Conservation (phyloP, 805 yeast species). For the Metschnikowia rubicola region DNA sequence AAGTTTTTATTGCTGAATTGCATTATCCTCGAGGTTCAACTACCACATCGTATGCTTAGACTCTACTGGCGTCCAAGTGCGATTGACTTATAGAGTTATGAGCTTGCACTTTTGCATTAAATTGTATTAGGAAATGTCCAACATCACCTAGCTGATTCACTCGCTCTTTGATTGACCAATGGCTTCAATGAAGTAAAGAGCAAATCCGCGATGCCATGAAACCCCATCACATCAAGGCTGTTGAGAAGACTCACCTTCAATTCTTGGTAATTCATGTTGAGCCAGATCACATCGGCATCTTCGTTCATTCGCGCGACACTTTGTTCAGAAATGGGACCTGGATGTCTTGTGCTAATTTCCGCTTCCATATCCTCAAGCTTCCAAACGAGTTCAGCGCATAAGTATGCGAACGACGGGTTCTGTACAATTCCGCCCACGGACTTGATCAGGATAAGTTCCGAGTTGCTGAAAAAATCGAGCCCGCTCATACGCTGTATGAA, state of each 20-base stretch:
- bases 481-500: slow-evolving; percentile 30
- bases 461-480: slow-evolving; percentile 29
- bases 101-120: too few relatives aligned
- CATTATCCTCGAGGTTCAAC: too few relatives aligned
- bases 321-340: slow-evolving; percentile 50
- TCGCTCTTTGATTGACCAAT: slow-evolving; percentile 20
- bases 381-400: slow-evolving; percentile 44
- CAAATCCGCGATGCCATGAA: slow-evolving; percentile 46
- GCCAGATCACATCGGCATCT: slow-evolving; percentile 34
- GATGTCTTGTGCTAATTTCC: slow-evolving; percentile 37
- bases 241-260: slow-evolving; percentile 44
- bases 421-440: slow-evolving; percentile 44
- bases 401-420: slow-evolving; percentile 48
- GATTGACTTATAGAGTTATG: too few relatives aligned
- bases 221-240: slow-evolving; percentile 42
- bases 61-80: too few relatives aligned
- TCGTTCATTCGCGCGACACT: slow-evolving; percentile 33
- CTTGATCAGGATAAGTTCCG: slow-evolving; percentile 25
- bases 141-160: too few relatives aligned
- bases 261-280: slow-evolving; percentile 40
- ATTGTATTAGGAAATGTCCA: too few relatives aligned
- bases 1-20: too few relatives aligned
- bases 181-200: slow-evolving; percentile 54
- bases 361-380: slow-evolving; percentile 41
- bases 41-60: too few relatives aligned